phyloP scores from a whole-genome alignment of 495 filamentous ascomycete genomes.

The Hypoxylon perforatum region DNA sequence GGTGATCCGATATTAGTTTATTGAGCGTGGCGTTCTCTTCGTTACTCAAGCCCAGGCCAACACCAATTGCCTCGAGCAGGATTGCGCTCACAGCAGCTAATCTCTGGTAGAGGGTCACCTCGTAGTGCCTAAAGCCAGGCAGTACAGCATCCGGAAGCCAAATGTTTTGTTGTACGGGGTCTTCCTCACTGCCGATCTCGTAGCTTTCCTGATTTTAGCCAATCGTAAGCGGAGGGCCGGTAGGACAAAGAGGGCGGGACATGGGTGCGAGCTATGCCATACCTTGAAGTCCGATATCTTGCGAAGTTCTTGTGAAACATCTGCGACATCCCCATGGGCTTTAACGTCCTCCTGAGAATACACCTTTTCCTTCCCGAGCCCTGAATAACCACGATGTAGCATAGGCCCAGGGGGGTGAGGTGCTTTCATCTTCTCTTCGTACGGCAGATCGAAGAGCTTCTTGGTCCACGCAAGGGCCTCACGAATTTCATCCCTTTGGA shows the following conservation, averaged over 20 bases:
- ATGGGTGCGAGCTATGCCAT: not conserved
- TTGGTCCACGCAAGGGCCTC: constrained; percentile 64
- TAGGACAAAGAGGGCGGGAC: too few species aligned
- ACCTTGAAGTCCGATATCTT: constrained; percentile 50
- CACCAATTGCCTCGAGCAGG: constrained; percentile 58
- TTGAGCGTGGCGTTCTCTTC: constrained; percentile 50
- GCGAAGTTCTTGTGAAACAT: constrained; percentile 49
- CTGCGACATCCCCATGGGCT: constrained; percentile 21
- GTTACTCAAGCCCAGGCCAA: constrained; percentile 61
- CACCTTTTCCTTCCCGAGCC: constrained; percentile 37
- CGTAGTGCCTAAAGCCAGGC: constrained; percentile 67
- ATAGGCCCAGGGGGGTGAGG: constrained; percentile 42
- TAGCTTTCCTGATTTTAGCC: constrained; percentile 64
- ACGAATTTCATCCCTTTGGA: constrained; percentile 55
- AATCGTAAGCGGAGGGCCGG: too few species aligned
- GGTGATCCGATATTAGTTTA: constrained; percentile 53
- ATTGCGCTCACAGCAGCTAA: constrained; percentile 55
- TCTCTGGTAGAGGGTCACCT: constrained; percentile 65
- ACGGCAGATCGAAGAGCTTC: constrained; percentile 45
- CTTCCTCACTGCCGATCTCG: constrained; percentile 70
- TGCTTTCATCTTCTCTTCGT: constrained; percentile 44
- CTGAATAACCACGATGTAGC: constrained; percentile 46
- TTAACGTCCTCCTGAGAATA: constrained; percentile 37
- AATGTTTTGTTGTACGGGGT: constrained; percentile 68
- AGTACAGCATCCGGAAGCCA: constrained; percentile 70